Evolutionary conservation across 345 rosid genomes (phyloP).

Genomic region (Corymbia maculata): DNA sequence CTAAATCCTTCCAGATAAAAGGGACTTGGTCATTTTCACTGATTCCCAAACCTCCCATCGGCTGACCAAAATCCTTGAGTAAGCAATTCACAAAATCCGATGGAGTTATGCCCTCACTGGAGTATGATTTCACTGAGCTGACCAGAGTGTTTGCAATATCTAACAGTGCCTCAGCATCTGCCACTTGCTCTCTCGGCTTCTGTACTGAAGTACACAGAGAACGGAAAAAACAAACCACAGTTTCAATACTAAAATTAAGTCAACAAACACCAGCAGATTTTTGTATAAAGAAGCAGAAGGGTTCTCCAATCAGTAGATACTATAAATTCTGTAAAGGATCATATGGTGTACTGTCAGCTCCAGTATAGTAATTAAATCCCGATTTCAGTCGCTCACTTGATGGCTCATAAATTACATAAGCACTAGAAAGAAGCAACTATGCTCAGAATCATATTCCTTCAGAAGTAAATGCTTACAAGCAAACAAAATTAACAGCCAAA

Average conservation of each 20-base stretch:
- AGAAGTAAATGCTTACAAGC: neutral
- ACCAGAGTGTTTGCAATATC: conserved; percentile 61
- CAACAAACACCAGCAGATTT: neutral
- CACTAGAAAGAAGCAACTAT: neutral
- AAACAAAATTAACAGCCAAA: neutral
- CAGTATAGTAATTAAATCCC: neutral
- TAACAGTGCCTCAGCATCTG: conserved; percentile 85
- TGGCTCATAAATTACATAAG: neutral
- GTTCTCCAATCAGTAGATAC: neutral
- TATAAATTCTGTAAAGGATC: neutral
- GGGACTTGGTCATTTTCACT: conserved; percentile 31
- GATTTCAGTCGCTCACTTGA: neutral
- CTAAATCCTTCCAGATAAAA: conserved; percentile 69
- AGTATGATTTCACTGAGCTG: conserved; percentile 60
- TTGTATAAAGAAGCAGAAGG: neutral
- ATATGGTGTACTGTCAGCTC: neutral
- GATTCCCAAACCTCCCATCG: conserved; percentile 9
- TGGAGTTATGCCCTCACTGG: conserved; percentile 48
- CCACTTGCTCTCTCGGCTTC: conserved; percentile 88
- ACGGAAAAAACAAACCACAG: neutral
- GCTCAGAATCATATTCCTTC: neutral
- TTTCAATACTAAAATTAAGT: neutral
- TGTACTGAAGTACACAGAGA: conserved; percentile 27
- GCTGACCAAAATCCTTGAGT: conserved; percentile 35
- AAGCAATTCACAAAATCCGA: conserved; percentile 55